These are phyloP conservation scores for Lathyrus tuberosus DNA, from an alignment of 306 rosid genomes.

Conservation along the genomic window DNA sequence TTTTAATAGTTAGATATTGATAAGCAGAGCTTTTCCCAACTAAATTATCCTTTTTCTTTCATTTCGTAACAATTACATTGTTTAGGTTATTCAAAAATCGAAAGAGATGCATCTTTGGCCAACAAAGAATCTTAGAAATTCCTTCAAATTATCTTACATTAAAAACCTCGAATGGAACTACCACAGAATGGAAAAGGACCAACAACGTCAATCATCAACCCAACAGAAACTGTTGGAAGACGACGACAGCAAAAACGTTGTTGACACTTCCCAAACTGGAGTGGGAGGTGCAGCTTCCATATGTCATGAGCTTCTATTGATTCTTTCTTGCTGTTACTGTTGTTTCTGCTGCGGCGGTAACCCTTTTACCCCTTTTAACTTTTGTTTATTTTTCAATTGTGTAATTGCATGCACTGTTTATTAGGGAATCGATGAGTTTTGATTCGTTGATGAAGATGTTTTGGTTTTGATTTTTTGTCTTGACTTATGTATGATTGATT, in stretches of 20 bases:
- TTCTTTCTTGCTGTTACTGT: constrained; percentile 55
- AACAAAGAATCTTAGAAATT: constrained; percentile 43
- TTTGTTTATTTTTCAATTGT: not conserved
- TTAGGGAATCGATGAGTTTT: not conserved
- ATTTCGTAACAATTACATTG: no score
- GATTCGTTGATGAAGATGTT: not conserved
- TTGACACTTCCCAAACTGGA: not conserved
- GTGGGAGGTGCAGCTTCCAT: constrained; percentile 24
- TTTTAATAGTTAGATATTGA: no score
- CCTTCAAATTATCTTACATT: constrained; percentile 48
- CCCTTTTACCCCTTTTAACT: not conserved
- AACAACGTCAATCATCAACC: constrained; percentile 17
- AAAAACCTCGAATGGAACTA: constrained; percentile 50
- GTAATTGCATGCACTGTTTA: not conserved
- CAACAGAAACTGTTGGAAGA: constrained; percentile 41
- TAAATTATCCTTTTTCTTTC: no score
- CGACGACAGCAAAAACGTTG: not conserved
- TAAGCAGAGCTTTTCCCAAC: no score
- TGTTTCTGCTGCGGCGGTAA: constrained; percentile 60
- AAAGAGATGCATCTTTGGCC: constrained; percentile 57
- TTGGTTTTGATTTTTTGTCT: not conserved
- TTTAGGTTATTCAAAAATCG: not conserved
- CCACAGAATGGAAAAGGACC: constrained; percentile 39
- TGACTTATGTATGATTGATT: not conserved
- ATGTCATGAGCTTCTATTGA: constrained; percentile 35